Evolutionary conservation across 1,139 yeast genomes (phyloP), one percentile per base, ranked within the genome.

Genomic region (Blastobotrys persicus): DNA sequence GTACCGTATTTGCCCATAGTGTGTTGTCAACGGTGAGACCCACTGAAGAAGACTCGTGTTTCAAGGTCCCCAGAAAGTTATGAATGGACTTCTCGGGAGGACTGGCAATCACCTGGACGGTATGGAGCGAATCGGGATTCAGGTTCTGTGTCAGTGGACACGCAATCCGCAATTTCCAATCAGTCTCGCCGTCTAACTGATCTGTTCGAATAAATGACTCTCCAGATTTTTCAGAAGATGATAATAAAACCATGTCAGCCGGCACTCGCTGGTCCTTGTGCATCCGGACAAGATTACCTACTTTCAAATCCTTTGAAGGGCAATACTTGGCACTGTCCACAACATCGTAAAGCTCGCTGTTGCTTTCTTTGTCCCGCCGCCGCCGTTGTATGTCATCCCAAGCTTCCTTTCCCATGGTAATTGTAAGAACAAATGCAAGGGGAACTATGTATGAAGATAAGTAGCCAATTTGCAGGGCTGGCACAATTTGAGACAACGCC

Each of bases 151-250:
- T 88, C 26, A 81, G 64, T 7, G 82, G 77, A 47, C 82, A 77
- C 0, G 97, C 94, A 31, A 87, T 72, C 41, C 50, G 74, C 50
- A 94, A 74, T 66, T 94, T 94, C 99, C 99, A 94, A 69, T 94
- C 99, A 7, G 99, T 94, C 66, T 94, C 99, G 60, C 99, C 99
- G 67, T 94, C 99, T 48, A 94, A 74, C 67, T 94, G 99, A 71
- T 94, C 99, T 0, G 99, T 94, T 61, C 95, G 86, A 56, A 94
- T 87, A 62, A 94, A 94, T 1, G 92, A 80, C 65, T 92, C 99
- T 4, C 98, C 98, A 1, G 75, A 64, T 14, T 69, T 65, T 62
- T 91, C 97, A 45, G 91, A 83, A 0, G 96, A 83, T 63, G 88
- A 95, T 42, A 94, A 70, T 33, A 94, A 69, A 2, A 94, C 72